Conservation (phyloP, 2,329 filamentous ascomycete genomes). For the Penicillium sp. region DNA sequence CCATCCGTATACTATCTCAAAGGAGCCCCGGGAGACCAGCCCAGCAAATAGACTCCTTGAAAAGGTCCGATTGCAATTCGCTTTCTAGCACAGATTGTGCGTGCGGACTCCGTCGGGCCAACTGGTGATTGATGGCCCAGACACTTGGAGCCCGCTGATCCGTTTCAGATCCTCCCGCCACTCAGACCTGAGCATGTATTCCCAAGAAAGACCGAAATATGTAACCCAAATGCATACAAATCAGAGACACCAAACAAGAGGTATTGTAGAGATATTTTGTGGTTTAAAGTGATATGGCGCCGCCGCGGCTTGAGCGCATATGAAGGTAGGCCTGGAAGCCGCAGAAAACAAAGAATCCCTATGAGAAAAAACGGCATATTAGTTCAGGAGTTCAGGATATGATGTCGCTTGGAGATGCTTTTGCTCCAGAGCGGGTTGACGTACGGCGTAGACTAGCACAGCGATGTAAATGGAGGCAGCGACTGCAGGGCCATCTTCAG, state of each 20-base stretch:
- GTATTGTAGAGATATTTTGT: slow-evolving; percentile 10
- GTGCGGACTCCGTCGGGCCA: slow-evolving; percentile 7
- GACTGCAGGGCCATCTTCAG: slow-evolving; percentile 71
- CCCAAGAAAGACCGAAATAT: slow-evolving; percentile 18
- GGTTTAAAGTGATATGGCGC: slow-evolving; percentile 71
- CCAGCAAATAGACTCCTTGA: slow-evolving; percentile 14
- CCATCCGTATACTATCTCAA: slow-evolving; percentile 11
- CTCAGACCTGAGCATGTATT: slow-evolving; percentile 5
- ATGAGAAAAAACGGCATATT: slow-evolving; percentile 9
- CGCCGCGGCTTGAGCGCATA: slow-evolving; percentile 75
- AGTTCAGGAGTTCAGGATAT: slow-evolving; percentile 9
- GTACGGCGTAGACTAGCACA: slow-evolving; percentile 83
- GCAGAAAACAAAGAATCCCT: slow-evolving; percentile 92
- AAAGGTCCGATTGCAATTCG: slow-evolving; percentile 4
- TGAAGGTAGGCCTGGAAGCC: slow-evolving; percentile 85
- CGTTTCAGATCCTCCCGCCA: slow-evolving; percentile 12
- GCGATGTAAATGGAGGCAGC: slow-evolving; percentile 83
- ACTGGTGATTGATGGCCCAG: background rate
- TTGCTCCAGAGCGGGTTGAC: slow-evolving; percentile 40
- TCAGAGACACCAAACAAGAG: slow-evolving; percentile 17
- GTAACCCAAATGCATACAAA: slow-evolving; percentile 17
- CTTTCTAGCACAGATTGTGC: background rate
- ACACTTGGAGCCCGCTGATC: slow-evolving; percentile 7
- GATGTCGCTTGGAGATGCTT: background rate
- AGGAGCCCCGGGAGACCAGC: slow-evolving; percentile 19